phyloP scores from a whole-genome alignment of 192 early-diverging fungal genomes.

The Coemansia asiatica region DNA sequence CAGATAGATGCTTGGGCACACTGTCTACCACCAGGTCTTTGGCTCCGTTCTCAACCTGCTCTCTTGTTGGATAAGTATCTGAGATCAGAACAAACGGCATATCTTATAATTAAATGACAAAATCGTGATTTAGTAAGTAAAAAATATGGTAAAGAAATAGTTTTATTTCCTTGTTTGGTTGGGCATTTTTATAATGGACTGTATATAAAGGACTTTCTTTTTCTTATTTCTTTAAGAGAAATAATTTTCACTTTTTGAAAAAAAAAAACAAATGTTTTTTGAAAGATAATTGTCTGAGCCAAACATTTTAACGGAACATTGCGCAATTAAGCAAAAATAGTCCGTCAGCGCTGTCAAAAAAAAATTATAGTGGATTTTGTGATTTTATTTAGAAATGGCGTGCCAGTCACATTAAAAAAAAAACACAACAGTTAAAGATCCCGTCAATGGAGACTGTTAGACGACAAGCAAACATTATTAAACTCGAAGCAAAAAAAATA shows the following conservation, averaged over 20 bases:
- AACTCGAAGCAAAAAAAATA: too few species aligned
- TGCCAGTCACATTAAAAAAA: background rate
- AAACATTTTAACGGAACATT: too few species aligned
- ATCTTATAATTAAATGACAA: background rate
- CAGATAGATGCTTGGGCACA: background rate
- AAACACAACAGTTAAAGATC: background rate
- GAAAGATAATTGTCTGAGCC: background rate
- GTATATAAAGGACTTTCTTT: too few species aligned
- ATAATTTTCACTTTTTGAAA: too few species aligned
- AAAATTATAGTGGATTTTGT: too few species aligned
- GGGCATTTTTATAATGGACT: too few species aligned
- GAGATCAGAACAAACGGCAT: conserved; percentile 13
- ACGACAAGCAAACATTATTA: too few species aligned
- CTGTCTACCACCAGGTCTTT: conserved; percentile 6
- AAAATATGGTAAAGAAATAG: background rate
- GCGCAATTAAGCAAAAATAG: too few species aligned
- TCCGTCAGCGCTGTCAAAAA: too few species aligned
- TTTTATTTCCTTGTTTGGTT: background rate
- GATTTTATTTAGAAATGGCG: background rate
- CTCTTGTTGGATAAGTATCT: conserved; percentile 8
- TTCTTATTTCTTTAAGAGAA: too few species aligned
- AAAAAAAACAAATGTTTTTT: too few species aligned
- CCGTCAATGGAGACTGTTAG: too few species aligned
- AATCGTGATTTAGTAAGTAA: background rate
- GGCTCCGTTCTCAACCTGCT: conserved; percentile 3